Evolutionary conservation across 495 filamentous ascomycete genomes (phyloP), one percentile per base, ranked within the genome.

Genomic region (Friedmanniomyces endolithicus): DNA sequence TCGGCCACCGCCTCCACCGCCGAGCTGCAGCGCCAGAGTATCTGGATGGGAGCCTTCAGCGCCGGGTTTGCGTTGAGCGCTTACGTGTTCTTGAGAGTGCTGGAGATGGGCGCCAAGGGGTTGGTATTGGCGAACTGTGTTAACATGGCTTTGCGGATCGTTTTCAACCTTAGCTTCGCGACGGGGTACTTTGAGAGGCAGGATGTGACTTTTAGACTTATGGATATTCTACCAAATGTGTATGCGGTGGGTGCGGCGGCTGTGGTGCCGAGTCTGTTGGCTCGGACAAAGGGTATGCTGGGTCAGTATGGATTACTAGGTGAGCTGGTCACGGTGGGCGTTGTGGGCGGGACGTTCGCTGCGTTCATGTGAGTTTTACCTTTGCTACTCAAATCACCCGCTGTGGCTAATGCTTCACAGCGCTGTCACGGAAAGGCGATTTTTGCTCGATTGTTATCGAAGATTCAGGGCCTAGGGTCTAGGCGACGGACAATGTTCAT

Each of bases 111-210:
- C 0, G 92, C 88, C 0, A 70, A 71, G 31, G 92, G 92, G 0
- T 67, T 98, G 53, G 88, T 98, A 0, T 72, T 76, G 52, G 89
- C 88, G 48, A 97, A 96, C 66, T 76, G 76, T 20, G 79, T 94
- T 40, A 94, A 94, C 60, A 92, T 97, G 88, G 65, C 65, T 0
- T 76, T 89, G 62, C 78, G 92, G 37, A 92, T 90, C 43, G 45
- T 78, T 24, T 98, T 88, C 86, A 92, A 87, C 62, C 69, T 67
- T 20, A 51, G 55, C 12, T 98, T 95, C 61, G 86, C 95, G 20
- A 57, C 56, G 16, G 59, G 66, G 0, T 95, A 83, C 64, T 77
- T 96, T 40, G 58, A 59, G 55, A 63, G 63, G 23, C 67, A 66
- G 40, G 73, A 68, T 14, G 55, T 71, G 4, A 25, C 14, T 23